These are phyloP conservation scores for Ajuga reptans DNA, from an alignment of 305 asterid species.

Conservation along the genomic window DNA sequence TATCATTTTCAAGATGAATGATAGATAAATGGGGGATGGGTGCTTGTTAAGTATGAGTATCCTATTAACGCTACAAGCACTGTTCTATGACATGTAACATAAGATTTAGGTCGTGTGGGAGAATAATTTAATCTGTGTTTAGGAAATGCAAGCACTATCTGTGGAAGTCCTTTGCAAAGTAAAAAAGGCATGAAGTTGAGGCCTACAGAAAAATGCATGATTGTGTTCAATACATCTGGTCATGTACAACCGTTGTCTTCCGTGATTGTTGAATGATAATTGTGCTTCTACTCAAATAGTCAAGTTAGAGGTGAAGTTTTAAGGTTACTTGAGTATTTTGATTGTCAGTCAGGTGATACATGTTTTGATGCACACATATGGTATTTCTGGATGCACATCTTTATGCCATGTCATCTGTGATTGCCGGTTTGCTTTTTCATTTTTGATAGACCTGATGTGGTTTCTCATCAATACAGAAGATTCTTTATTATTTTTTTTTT, in stretches of 20 bases:
- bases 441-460: not conserved
- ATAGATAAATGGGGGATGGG: not conserved
- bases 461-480: not conserved
- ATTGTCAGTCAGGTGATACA: not conserved
- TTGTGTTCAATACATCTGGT: not conserved
- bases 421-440: not conserved
- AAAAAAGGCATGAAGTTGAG: not conserved
- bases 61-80: not conserved
- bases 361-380: not conserved
- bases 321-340: not conserved
- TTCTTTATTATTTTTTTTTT: no score
- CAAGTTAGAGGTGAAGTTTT: not conserved
- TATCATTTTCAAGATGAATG: constrained; percentile 7
- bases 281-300: not conserved
- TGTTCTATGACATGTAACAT: not conserved
- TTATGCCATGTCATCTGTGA: not conserved
- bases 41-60: constrained; percentile 5
- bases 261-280: not conserved
- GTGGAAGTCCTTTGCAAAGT: not conserved
- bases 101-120: not conserved
- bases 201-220: not conserved
- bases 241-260: not conserved
- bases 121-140: not conserved
- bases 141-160: not conserved
- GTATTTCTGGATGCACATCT: not conserved